Conservation (phyloP, 176 grass and related monocot species). For the Aegilops speltoides region DNA sequence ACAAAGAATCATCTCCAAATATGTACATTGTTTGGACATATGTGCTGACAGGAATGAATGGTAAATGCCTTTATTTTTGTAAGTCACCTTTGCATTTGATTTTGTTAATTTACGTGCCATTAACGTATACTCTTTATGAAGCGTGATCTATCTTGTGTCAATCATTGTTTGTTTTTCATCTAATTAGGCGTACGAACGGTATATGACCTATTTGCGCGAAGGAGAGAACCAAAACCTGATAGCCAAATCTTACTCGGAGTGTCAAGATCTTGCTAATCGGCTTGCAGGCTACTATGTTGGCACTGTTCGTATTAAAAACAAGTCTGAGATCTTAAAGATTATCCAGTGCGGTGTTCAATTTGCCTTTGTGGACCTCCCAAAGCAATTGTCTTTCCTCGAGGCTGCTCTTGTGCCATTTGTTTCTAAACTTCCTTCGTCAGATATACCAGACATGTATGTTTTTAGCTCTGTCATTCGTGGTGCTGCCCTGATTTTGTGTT, state of each 20-base stretch:
- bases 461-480: slow-evolving; percentile 16
- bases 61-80: slow-evolving; percentile 1
- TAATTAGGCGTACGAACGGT: slow-evolving; percentile 66
- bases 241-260: slow-evolving; percentile 74
- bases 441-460: slow-evolving; percentile 88
- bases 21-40: slow-evolving; percentile 15
- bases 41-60: slow-evolving; percentile 9
- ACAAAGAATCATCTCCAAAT: not conserved
- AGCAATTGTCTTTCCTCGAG: slow-evolving; percentile 77
- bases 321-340: slow-evolving; percentile 83
- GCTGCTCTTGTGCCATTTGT: slow-evolving; percentile 78
- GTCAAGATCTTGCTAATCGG: slow-evolving; percentile 80
- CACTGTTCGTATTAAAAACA: slow-evolving; percentile 64
- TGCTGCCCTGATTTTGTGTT: slow-evolving; percentile 27
- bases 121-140: slow-evolving; percentile 3
- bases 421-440: slow-evolving; percentile 69
- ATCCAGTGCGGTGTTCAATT: slow-evolving; percentile 69
- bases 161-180: slow-evolving; percentile 37
- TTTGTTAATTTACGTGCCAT: not conserved
- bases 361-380: slow-evolving; percentile 70
- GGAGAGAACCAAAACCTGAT: slow-evolving; percentile 44
- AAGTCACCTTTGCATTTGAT: not conserved
- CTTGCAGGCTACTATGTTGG: slow-evolving; percentile 74
- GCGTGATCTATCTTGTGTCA: not conserved
- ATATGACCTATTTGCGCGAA: slow-evolving; percentile 37